Evolutionary conservation across 225 moss, liverwort and hornwort species (phyloP), one percentile per base, ranked within the genome.

Genomic region (Rhytidiadelphus loreus): DNA sequence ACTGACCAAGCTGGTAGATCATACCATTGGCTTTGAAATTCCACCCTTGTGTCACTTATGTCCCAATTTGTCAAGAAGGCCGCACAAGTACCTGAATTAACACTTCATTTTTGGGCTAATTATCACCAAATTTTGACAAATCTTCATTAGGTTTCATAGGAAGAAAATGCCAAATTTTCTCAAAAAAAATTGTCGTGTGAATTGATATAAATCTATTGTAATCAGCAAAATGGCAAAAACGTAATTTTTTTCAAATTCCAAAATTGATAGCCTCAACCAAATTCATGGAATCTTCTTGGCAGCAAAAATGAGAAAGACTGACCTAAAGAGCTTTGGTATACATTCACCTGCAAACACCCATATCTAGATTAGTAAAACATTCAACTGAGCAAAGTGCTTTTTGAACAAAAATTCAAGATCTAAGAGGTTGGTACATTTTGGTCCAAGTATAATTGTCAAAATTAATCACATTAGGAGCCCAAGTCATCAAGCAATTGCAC

Each of bases 1-100:
- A 98, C 94, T 26, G 97, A 98, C 96, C 95, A 96, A 13, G 96
- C 89, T 14, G 95, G 96, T 32, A 96, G 59, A 76, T 95, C 92
- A 55, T 94, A 94, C 28, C 80, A 87, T 21, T 81, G 80, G 58
- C 95, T 92, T 71, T 93, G 92, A n/a, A 95, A 96, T 72, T 90
- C 87, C 80, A 96, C 95, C 19, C 53, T 85, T 0, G 86, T 78
- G 26, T 85, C 90, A 69, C 35, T 81, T 29, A 17, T 60, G 62
- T 81, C 86, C 89, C 69, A 77, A 75, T 89, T 98, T 60, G 94
- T 46, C 76, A 97, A 79, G 65, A 96, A 96, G 16, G 95, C 96
- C 3, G 92, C 94, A 93, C 96, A 97, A 53, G 82, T 41, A 48
- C 83, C 91, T 69, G 41, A 60, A 44, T 2, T 3, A 20, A 18